Conservation (phyloP, 495 filamentous ascomycete genomes). For the Tetracladium setigerum region DNA sequence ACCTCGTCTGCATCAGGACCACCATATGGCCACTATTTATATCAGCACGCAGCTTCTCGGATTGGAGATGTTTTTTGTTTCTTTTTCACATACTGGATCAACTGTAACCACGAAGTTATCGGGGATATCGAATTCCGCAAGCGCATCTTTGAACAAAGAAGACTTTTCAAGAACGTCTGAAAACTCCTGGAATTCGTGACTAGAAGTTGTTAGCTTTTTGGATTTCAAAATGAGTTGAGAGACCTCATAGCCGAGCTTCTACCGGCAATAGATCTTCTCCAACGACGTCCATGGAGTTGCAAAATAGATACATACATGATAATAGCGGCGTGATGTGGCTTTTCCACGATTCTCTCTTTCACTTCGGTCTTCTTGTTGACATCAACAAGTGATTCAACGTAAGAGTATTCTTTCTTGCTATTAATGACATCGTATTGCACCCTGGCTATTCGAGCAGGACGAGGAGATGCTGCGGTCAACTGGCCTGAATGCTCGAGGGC, state of each 20-base stretch:
- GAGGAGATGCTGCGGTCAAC: constrained; percentile 4
- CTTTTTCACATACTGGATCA: constrained; percentile 36
- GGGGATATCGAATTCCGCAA: constrained; percentile 56
- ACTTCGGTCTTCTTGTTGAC: constrained; percentile 39
- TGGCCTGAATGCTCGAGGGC: constrained; percentile 14
- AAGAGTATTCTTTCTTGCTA: constrained; percentile 46
- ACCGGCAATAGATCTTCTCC: background rate
- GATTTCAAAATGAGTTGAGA: background rate
- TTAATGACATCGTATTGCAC: constrained; percentile 61
- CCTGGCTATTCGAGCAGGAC: constrained; percentile 51
- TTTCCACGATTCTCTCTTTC: constrained; percentile 45
- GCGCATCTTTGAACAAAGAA: constrained; percentile 51
- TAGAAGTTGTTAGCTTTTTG: constrained; percentile 17
- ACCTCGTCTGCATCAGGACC: constrained; percentile 11
- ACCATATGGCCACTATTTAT: constrained; percentile 55
- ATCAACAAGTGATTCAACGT: constrained; percentile 58
- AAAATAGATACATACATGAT: constrained; percentile 39
- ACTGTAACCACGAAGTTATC: constrained; percentile 48
- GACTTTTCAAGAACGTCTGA: constrained; percentile 52
- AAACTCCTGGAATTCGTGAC: constrained; percentile 55
- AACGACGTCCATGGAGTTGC: background rate
- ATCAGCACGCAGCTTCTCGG: background rate
- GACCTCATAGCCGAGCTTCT: background rate
- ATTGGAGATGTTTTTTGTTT: too few species aligned
- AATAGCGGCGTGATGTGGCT: constrained; percentile 52